These are phyloP conservation scores for Austroboletus niveus DNA, from an alignment of 1,284 basidiomycete species.

Conservation along the genomic window DNA sequence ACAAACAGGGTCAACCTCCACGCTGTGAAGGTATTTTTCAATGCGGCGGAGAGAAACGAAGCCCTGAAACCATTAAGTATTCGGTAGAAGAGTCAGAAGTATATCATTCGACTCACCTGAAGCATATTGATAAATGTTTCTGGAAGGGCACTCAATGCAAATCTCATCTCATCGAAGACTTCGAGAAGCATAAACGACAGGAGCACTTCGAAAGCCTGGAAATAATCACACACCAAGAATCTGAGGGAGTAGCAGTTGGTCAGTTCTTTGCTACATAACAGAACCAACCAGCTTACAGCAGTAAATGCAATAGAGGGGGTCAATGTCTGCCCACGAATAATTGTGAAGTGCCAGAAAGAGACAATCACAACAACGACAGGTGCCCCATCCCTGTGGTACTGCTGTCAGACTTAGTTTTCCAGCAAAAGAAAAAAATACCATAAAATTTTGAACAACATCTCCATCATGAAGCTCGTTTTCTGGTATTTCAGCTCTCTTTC, in stretches of 20 bases:
- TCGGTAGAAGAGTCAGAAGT: neutral
- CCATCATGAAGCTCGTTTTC: slow-evolving; percentile 82
- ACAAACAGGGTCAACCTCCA: slow-evolving; percentile 64
- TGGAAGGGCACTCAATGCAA: slow-evolving; percentile 80
- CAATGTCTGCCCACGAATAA: slow-evolving; percentile 64
- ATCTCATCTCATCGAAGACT: slow-evolving; percentile 88
- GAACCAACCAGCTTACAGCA: slow-evolving; percentile 46
- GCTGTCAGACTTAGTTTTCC: slow-evolving; percentile 3
- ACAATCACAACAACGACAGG: slow-evolving; percentile 76
- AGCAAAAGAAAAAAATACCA: slow-evolving; percentile 49
- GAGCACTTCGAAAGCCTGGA: neutral
- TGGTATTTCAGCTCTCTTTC: slow-evolving; percentile 82
- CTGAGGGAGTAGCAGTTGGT: slow-evolving; percentile 29
- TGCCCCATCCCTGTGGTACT: slow-evolving; percentile 58
- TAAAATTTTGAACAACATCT: slow-evolving; percentile 77
- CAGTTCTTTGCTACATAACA: neutral
- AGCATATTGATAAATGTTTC: slow-evolving; percentile 89
- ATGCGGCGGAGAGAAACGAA: slow-evolving; percentile 88
- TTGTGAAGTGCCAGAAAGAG: slow-evolving; percentile 82
- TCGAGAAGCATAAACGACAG: slow-evolving; percentile 12
- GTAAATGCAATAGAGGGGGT: slow-evolving; percentile 79
- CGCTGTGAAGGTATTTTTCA: slow-evolving; percentile 80
- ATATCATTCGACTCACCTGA: slow-evolving; percentile 45
- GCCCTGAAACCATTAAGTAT: slow-evolving; percentile 41
- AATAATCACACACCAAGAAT: slow-evolving; percentile 43